Conservation (phyloP, 768 basidiomycete species). For the Crepidotus variabilis region DNA sequence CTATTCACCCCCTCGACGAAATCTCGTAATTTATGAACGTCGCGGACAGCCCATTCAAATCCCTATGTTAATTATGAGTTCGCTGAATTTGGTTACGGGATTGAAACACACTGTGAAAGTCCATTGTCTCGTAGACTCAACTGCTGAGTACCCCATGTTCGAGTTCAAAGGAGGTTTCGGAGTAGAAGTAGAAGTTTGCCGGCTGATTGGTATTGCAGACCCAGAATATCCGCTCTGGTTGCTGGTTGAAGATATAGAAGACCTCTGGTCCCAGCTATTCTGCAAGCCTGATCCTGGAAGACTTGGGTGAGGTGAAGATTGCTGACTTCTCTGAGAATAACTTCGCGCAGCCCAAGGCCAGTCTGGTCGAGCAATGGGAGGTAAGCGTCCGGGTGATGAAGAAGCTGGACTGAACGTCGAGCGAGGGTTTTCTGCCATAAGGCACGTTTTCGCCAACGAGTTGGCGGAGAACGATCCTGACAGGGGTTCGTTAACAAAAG, state of each 20-base stretch:
- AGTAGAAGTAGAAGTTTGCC: conserved; percentile 12
- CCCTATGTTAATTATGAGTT: conserved; percentile 35
- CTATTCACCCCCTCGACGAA: conserved; percentile 46
- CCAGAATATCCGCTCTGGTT: conserved; percentile 16
- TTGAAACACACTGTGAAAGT: conserved; percentile 47
- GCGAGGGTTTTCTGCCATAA: conserved; percentile 37
- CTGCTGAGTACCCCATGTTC: conserved; percentile 26
- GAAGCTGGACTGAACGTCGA: conserved; percentile 33
- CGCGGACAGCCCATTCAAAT: conserved; percentile 68
- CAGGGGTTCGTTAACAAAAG: not conserved
- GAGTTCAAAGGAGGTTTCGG: conserved; percentile 19
- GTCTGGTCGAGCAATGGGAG: conserved; percentile 50
- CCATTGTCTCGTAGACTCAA: conserved; percentile 59
- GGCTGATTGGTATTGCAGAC: conserved; percentile 4
- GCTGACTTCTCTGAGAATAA: conserved; percentile 26
- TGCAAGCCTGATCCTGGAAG: conserved; percentile 20
- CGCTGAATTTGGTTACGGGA: not conserved
- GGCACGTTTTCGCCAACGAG: conserved; percentile 1
- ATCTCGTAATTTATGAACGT: conserved; percentile 52
- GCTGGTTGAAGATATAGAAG: conserved; percentile 21
- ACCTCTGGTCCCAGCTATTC: conserved; percentile 29
- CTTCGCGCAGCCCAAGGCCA: conserved; percentile 54
- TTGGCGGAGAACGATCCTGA: not conserved
- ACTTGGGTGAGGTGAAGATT: conserved; percentile 29
- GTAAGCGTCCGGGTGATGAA: conserved; percentile 42